Evolutionary conservation across 495 filamentous ascomycete species (phyloP).

Genomic region (Cercophora newfieldiana): DNA sequence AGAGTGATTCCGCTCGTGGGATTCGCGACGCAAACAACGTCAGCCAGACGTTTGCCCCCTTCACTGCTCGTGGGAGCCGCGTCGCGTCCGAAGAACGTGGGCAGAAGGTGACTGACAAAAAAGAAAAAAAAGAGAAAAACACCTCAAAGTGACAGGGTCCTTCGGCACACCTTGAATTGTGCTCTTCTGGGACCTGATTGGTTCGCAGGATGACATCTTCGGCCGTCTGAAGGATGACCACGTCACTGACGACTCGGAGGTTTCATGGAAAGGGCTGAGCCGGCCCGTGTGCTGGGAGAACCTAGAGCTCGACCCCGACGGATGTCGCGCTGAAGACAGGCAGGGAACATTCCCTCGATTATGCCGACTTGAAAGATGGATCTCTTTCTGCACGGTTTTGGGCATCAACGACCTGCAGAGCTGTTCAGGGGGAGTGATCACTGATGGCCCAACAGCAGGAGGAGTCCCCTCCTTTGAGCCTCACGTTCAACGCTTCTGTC

Average conservation of each 20-base stretch:
- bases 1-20: background rate
- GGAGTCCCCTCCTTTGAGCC: background rate
- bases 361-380: conserved; percentile 4
- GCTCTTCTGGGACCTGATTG: conserved; percentile 12
- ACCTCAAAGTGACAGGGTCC: background rate
- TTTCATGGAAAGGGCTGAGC: background rate
- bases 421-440: background rate
- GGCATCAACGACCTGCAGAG: conserved; percentile 19
- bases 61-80: background rate
- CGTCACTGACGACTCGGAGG: conserved; percentile 24
- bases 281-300: background rate
- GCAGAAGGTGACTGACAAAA: background rate
- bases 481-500: background rate
- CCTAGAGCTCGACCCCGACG: background rate
- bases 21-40: background rate
- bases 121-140: background rate
- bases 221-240: conserved; percentile 22
- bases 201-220: background rate
- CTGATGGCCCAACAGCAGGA: background rate
- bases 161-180: background rate
- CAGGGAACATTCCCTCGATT: background rate
- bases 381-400: conserved; percentile 13
- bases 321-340: background rate
- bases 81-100: background rate
- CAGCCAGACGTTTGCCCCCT: background rate